Percentiles rank a stretch among this genome's conserved stretches.
These are phyloP conservation scores for Cercospora zeae-maydis DNA, from an alignment of 2,329 filamentous ascomycete species.

Conservation along the genomic window DNA sequence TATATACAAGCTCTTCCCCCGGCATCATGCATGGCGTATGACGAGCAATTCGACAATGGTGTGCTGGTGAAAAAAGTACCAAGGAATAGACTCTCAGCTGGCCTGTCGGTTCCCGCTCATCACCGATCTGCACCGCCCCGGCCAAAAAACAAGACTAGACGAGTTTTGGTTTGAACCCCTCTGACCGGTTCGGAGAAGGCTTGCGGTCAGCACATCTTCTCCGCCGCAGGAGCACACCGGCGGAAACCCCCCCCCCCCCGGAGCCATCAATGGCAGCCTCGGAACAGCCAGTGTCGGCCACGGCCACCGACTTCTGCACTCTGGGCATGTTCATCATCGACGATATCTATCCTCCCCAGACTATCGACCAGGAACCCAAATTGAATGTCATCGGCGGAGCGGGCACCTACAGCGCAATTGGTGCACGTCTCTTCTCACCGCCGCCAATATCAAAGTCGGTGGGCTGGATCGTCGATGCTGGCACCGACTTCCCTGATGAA, in stretches of 20 bases:
- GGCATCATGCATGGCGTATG: background rate
- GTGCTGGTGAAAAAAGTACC: background rate
- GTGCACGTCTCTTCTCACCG: constrained; percentile 82
- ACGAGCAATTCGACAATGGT: background rate
- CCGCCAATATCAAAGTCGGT: constrained; percentile 65
- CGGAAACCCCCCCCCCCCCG: background rate
- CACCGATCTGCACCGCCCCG: background rate
- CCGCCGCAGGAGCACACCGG: background rate
- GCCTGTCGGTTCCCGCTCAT: background rate
- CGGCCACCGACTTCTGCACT: constrained; percentile 54
- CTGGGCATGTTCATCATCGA: constrained; percentile 68
- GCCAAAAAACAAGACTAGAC: background rate
- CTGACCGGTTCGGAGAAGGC: background rate
- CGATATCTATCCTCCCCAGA: constrained; percentile 82
- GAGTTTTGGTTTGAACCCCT: background rate
- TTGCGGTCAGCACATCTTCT: background rate
- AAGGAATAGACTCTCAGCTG: too few species aligned
- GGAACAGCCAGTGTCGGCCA: background rate
- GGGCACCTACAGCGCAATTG: constrained; percentile 80
- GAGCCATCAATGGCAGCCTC: background rate
- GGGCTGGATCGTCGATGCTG: constrained; percentile 88
- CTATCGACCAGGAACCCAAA: constrained; percentile 53
- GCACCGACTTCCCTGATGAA: constrained; percentile 74
- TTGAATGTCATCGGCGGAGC: constrained; percentile 82
- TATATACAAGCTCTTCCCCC: too few species aligned